phyloP scores from a whole-genome alignment of 306 rosid species.

The Prunus fruticosa region DNA sequence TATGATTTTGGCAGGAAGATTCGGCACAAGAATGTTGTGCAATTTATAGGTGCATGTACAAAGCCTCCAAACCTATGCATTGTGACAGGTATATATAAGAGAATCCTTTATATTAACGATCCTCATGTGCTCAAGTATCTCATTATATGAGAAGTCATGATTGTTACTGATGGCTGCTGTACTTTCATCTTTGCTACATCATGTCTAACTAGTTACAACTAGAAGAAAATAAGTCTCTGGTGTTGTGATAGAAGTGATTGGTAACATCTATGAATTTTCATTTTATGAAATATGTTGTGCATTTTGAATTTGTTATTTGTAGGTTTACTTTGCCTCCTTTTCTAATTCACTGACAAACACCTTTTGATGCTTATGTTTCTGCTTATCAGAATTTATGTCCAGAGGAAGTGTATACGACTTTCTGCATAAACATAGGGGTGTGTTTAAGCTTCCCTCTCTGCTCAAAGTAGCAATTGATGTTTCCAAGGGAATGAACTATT shows the following conservation, averaged over 20 bases:
- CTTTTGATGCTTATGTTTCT: constrained; percentile 39
- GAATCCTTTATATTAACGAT: constrained; percentile 7
- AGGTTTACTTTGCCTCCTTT: too few relatives aligned
- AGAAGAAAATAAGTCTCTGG: neutral
- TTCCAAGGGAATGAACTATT: constrained; percentile 94
- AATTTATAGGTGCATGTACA: constrained; percentile 96
- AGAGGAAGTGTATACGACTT: constrained; percentile 92
- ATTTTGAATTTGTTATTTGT: constrained; percentile 4
- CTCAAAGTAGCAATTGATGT: constrained; percentile 91
- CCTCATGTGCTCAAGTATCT: constrained; percentile 10
- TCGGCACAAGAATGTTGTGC: constrained; percentile 98
- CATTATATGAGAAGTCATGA: constrained; percentile 7
- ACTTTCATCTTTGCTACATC: neutral
- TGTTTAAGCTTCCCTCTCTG: constrained; percentile 86
- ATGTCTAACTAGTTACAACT: neutral
- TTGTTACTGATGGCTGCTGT: neutral
- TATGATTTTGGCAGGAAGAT: constrained; percentile 67
- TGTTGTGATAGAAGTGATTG: constrained; percentile 18
- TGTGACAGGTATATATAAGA: constrained; percentile 74
- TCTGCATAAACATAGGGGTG: constrained; percentile 91
- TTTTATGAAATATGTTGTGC: constrained; percentile 20
- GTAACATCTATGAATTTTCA: neutral
- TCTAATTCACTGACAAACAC: constrained; percentile 23
- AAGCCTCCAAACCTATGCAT: constrained; percentile 86
- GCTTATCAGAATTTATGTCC: constrained; percentile 86